These are phyloP conservation scores for Lasiosphaeria miniovina DNA, from an alignment of 495 filamentous ascomycete genomes.

Conservation along the genomic window DNA sequence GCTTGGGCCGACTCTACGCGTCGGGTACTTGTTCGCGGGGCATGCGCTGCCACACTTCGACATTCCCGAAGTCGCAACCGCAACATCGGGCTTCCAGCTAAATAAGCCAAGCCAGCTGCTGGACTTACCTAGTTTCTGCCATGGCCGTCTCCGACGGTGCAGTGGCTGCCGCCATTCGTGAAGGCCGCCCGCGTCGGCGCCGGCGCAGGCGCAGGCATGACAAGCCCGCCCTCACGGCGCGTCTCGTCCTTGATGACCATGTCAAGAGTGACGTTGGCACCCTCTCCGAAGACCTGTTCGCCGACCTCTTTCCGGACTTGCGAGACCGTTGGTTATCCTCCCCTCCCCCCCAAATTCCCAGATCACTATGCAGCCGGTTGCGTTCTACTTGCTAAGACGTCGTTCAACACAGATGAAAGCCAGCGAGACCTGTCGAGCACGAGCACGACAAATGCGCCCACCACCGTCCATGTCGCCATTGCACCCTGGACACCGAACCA, in stretches of 20 bases:
- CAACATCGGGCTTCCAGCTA: background rate
- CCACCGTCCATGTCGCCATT: slow-evolving; percentile 67
- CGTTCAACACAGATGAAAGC: slow-evolving; percentile 15
- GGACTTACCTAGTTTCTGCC: background rate
- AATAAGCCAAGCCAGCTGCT: too few relatives aligned
- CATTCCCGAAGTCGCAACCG: background rate
- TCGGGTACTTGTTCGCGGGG: too few relatives aligned
- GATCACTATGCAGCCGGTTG: background rate
- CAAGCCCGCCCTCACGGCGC: slow-evolving; percentile 51
- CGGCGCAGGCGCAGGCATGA: slow-evolving; percentile 55
- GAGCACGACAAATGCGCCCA: slow-evolving; percentile 19
- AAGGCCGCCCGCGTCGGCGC: slow-evolving; percentile 47
- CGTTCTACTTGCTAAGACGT: slow-evolving; percentile 21
- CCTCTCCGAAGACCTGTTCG: slow-evolving; percentile 80
- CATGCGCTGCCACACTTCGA: background rate
- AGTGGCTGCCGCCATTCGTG: slow-evolving; percentile 21
- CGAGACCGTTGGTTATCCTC: slow-evolving; percentile 19
- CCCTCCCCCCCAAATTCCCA: background rate
- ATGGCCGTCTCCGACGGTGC: slow-evolving; percentile 26
- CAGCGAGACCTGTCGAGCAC: slow-evolving; percentile 24
- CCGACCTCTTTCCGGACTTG: slow-evolving; percentile 69
- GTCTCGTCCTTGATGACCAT: slow-evolving; percentile 74
- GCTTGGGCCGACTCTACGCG: too few relatives aligned
- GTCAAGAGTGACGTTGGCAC: slow-evolving; percentile 85
- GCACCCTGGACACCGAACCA: slow-evolving; percentile 72